phyloP scores from a whole-genome alignment of 2,329 filamentous ascomycete species.

The Neocucurbitaria cava region DNA sequence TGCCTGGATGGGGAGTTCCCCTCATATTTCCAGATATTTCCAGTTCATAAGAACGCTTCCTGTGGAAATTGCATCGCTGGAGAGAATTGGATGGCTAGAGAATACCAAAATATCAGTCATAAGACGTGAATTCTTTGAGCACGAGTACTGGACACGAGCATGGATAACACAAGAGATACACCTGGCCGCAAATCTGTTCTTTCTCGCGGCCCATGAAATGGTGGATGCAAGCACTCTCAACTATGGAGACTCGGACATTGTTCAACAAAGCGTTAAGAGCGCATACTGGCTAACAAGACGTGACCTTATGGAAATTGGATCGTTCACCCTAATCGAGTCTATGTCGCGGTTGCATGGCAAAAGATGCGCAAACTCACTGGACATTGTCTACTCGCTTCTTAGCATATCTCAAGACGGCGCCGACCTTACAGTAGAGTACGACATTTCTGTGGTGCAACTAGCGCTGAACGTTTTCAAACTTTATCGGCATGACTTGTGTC shows the following conservation, averaged over 20 bases:
- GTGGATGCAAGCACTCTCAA: background rate
- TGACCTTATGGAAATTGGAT: background rate
- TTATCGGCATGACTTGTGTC: background rate
- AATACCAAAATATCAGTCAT: background rate
- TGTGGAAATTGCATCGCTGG: too few species aligned
- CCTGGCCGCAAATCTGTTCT: background rate
- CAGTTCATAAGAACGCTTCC: too few species aligned
- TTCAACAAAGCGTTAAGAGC: background rate
- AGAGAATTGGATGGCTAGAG: too few species aligned
- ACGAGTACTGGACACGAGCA: constrained; percentile 37
- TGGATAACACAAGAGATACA: constrained; percentile 12
- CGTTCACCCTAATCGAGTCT: background rate
- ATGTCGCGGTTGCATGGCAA: background rate
- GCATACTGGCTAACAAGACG: background rate
- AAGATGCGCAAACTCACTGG: constrained; percentile 1
- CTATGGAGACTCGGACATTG: background rate
- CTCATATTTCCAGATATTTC: too few species aligned
- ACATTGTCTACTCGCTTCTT: constrained; percentile 8
- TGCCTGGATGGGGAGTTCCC: constrained; percentile 8
- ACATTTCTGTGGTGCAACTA: background rate
- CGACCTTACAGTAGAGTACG: background rate
- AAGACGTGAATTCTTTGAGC: background rate
- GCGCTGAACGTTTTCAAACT: background rate
- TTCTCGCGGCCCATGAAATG: background rate
- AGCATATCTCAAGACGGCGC: background rate